These are phyloP conservation scores for Spongispora temasekensis DNA, from an alignment of 1,284 basidiomycete genomes.

Conservation along the genomic window DNA sequence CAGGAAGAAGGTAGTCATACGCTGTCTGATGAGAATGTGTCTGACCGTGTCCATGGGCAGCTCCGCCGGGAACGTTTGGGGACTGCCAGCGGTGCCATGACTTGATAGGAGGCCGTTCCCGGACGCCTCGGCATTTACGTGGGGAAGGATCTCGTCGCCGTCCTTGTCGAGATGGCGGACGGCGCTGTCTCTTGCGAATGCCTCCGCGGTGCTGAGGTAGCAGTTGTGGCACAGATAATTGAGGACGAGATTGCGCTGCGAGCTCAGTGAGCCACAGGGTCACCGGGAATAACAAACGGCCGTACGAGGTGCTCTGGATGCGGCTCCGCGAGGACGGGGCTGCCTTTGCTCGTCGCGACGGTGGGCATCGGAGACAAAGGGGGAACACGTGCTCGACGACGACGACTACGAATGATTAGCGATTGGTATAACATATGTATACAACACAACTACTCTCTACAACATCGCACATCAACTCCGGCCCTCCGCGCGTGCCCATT, in stretches of 20 bases:
- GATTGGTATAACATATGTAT: slow-evolving; percentile 1
- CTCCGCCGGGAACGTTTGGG: slow-evolving; percentile 29
- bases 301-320: slow-evolving; percentile 33
- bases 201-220: slow-evolving; percentile 68
- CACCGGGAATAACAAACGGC: not conserved
- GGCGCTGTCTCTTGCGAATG: slow-evolving; percentile 68
- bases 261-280: slow-evolving; percentile 6
- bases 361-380: slow-evolving; percentile 17
- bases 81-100: not conserved
- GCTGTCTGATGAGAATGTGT: slow-evolving; percentile 55
- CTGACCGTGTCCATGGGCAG: slow-evolving; percentile 47
- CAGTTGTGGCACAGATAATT: slow-evolving; percentile 80
- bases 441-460: not conserved
- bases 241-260: slow-evolving; percentile 71
- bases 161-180: slow-evolving; percentile 63
- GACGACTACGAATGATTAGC: too few species aligned
- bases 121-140: slow-evolving; percentile 14
- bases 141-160: slow-evolving; percentile 58
- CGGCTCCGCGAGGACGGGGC: slow-evolving; percentile 22
- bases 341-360: slow-evolving; percentile 23
- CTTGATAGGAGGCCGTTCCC: slow-evolving; percentile 14
- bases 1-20: slow-evolving; percentile 50
- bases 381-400: slow-evolving; percentile 21
- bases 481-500: slow-evolving; percentile 20
- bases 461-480: slow-evolving; percentile 22